Conservation (phyloP, 352 stramenopile genomes). For the Phytopythium helicoides region DNA sequence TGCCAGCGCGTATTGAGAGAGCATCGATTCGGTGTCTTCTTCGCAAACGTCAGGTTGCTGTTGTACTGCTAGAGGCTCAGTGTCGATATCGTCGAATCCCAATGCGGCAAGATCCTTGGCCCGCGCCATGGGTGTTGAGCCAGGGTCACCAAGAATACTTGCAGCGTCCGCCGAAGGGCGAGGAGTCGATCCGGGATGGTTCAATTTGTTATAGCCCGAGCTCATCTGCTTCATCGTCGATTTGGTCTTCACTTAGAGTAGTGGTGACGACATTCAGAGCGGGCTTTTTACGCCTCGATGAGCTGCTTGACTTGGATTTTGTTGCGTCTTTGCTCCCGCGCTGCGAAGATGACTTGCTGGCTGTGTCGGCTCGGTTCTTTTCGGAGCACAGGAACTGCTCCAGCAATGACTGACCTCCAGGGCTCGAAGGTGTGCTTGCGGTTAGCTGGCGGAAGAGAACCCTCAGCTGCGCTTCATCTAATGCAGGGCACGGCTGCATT, state of each 20-base stretch:
- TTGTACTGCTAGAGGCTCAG: not conserved
- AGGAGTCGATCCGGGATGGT: conserved; percentile 61
- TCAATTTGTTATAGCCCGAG: conserved; percentile 47
- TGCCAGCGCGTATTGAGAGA: conserved; percentile 53
- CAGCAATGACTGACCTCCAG: conserved; percentile 15
- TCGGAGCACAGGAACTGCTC: conserved; percentile 37
- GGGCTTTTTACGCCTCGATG: conserved; percentile 24
- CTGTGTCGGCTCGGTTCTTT: not conserved
- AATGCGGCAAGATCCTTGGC: conserved; percentile 38
- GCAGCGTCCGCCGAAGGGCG: conserved; percentile 25
- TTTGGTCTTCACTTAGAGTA: conserved; percentile 4
- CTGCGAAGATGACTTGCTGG: conserved; percentile 5
- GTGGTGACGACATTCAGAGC: conserved; percentile 40
- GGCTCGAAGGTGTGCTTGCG: not conserved
- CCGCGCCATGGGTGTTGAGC: conserved; percentile 57
- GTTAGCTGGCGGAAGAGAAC: conserved; percentile 14
- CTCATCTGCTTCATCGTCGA: conserved; percentile 8
- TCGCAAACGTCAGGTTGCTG: not conserved
- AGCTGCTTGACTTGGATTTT: conserved; percentile 9
- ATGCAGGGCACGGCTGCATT: conserved; percentile 13
- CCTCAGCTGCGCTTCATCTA: conserved; percentile 14
- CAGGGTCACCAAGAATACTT: conserved; percentile 48
- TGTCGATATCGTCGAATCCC: conserved; percentile 55
- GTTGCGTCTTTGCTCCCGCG: not conserved
- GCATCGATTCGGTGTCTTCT: conserved; percentile 3